Evolutionary conservation across 1,139 yeast genomes (phyloP).

Genomic region (Debaryomyces udenii): DNA sequence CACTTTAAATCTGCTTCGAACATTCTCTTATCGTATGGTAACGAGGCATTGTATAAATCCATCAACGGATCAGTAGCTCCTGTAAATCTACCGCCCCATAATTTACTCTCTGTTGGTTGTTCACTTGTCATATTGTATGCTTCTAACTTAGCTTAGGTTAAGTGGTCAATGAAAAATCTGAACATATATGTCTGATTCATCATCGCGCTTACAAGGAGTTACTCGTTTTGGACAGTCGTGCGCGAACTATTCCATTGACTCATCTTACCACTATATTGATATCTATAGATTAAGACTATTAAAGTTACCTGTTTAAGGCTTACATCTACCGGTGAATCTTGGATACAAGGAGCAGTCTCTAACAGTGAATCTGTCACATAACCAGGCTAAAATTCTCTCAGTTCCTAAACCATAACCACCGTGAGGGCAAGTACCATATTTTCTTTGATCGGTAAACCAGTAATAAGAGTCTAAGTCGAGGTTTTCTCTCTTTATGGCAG

Average conservation of each 20-base stretch:
- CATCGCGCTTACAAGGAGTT: slow-evolving; percentile 37
- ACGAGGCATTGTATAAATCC: slow-evolving; percentile 95
- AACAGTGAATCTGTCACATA: slow-evolving; percentile 95
- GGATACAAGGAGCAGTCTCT: slow-evolving; percentile 98
- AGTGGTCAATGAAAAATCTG: slow-evolving; percentile 1
- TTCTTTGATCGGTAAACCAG: slow-evolving; percentile 96
- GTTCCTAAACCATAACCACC: slow-evolving; percentile 99
- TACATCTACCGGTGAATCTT: slow-evolving; percentile 96
- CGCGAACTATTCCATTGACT: not conserved
- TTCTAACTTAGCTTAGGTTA: not conserved
- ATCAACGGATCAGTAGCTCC: slow-evolving; percentile 95
- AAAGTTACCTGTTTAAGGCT: slow-evolving; percentile 56
- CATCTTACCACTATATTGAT: not conserved
- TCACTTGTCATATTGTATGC: slow-evolving; percentile 25
- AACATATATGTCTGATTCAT: slow-evolving; percentile 22
- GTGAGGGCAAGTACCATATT: slow-evolving; percentile 97
- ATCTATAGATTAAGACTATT: not conserved
- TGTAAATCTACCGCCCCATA: slow-evolving; percentile 99
- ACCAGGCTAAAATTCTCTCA: slow-evolving; percentile 97
- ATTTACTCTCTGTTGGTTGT: slow-evolving; percentile 59
- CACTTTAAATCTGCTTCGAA: slow-evolving; percentile 93
- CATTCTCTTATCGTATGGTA: slow-evolving; percentile 95
- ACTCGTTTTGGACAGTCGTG: slow-evolving; percentile 25
- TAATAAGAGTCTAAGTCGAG: slow-evolving; percentile 80
- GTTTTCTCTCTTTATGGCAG: slow-evolving; percentile 90